Base-by-base conservation (phyloP, 2,329 filamentous ascomycete genomes). In the Geoglossum cookeanum region DNA sequence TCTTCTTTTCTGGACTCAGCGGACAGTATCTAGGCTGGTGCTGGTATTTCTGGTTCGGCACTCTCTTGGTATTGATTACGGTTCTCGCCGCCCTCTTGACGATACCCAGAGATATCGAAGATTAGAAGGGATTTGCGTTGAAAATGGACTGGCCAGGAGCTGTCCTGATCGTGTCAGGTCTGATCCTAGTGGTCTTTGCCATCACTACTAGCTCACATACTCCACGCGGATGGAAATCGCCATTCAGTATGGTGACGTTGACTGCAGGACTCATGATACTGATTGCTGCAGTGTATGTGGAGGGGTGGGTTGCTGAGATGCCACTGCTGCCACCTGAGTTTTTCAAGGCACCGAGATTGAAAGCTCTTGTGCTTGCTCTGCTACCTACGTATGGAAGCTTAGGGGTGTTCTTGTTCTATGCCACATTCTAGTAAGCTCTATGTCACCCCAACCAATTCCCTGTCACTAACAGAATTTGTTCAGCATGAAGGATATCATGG, bases 131-230 rank as follows among this genome's bases (percentile, higher is more conserved):
- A 32, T 65, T 71, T 22, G 68, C 68, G 0, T 68, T 78, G 27
- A 70, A 71, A 35, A 88, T 89, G 83, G 85, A 90, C 65, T 88
- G 81, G 77, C 70, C 74, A 58, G 85, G 85, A 0, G 69, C 77
- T 1, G 64, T 68, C 1, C 76, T 82, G 13, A 81, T 83, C 15
- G 74, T 86, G 0, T 74, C 76, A 0, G 85, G 83, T 0, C 68
- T 89, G 11, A 74, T 85, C 1, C 73, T 92, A 30, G 73, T 87
- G 61, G 82, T 88, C 0, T 91, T 83, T 63, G 83, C 85, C 0
- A 77, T 92, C 55, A 89, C 85, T 0, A 82, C 87, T 53, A 82
- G 81, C 6, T 78, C 81, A 0, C 80, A 87, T 65, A 84, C 84
- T 0, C 77, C 81, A 0, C 66, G 80, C 2, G 79, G 82, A 1